Conservation (phyloP, 805 yeast genomes). For the Zygotorulaspora chibaensis region DNA sequence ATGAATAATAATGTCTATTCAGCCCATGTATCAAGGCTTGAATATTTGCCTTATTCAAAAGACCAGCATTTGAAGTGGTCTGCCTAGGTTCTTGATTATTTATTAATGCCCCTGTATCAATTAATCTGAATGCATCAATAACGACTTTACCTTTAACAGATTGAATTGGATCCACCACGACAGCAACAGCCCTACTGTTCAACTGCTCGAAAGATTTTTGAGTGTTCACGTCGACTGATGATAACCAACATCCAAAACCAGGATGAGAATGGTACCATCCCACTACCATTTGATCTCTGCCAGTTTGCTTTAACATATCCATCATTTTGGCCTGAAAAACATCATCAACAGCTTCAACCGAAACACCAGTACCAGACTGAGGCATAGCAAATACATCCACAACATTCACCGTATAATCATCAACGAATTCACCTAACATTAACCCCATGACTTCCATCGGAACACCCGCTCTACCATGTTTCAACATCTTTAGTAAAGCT, state of each 20-base stretch:
- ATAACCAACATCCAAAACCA: slow-evolving; percentile 99
- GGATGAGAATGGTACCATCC: slow-evolving; percentile 99
- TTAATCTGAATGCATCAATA: slow-evolving; percentile 95
- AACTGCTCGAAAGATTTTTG: slow-evolving; percentile 97
- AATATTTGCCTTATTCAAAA: slow-evolving; percentile 90
- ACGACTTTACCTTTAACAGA: slow-evolving; percentile 98
- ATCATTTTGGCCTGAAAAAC: slow-evolving; percentile 98
- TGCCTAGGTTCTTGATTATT: slow-evolving; percentile 98
- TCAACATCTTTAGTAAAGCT: slow-evolving; percentile 92
- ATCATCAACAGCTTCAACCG: slow-evolving; percentile 98
- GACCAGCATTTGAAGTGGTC: slow-evolving; percentile 92
- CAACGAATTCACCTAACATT: slow-evolving; percentile 97
- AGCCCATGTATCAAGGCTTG: slow-evolving; percentile 96
- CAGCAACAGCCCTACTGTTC: slow-evolving; percentile 95
- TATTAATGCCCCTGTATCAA: slow-evolving; percentile 82
- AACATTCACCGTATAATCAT: slow-evolving; percentile 94
- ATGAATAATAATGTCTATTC: slow-evolving; percentile 93
- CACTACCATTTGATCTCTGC: slow-evolving; percentile 98
- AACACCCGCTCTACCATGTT: slow-evolving; percentile 92
- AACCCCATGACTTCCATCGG: slow-evolving; percentile 94
- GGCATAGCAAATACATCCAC: slow-evolving; percentile 99
- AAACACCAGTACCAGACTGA: slow-evolving; percentile 95
- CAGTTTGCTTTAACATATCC: slow-evolving; percentile 99
- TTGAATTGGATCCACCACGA: slow-evolving; percentile 97
- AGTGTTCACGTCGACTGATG: slow-evolving; percentile 94